Evolutionary conservation across 1,284 basidiomycete genomes (phyloP).

Genomic region (Laetiporus sulphureus): DNA sequence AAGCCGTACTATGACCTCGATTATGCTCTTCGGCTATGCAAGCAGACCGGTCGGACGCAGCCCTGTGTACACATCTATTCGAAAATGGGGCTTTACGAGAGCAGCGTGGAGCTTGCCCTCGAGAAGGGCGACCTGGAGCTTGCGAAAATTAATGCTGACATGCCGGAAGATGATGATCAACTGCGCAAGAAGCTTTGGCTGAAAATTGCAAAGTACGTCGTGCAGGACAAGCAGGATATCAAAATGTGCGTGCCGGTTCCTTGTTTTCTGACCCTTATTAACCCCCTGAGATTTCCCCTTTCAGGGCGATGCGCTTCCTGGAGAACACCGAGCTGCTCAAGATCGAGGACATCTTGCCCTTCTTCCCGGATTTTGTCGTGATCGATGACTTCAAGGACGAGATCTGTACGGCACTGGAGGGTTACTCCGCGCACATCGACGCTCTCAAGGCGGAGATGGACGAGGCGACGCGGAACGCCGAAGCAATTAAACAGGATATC

Average conservation of each 20-base stretch:
- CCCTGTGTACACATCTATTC: conserved; percentile 97
- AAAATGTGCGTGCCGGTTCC: conserved; percentile 67
- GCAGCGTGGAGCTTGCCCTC: conserved; percentile 92
- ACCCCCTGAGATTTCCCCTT: not conserved
- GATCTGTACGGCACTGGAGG: conserved; percentile 93
- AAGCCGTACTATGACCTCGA: conserved; percentile 96
- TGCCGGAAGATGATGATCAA: conserved; percentile 84
- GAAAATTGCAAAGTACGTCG: conserved; percentile 95
- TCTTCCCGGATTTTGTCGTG: conserved; percentile 99
- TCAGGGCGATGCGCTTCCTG: conserved; percentile 92
- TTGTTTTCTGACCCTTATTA: not conserved
- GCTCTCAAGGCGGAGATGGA: conserved; percentile 93
- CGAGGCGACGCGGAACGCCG: conserved; percentile 87
- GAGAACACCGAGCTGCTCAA: conserved; percentile 93
- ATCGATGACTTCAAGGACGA: conserved; percentile 99
- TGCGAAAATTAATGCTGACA: conserved; percentile 90
- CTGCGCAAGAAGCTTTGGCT: conserved; percentile 95
- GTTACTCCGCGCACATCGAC: conserved; percentile 91
- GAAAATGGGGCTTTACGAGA: conserved; percentile 96
- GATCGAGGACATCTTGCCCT: conserved; percentile 97
- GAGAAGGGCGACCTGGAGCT: conserved; percentile 90
- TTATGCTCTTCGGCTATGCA: conserved; percentile 91
- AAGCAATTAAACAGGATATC: conserved; percentile 92
- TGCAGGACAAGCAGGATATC: conserved; percentile 96
- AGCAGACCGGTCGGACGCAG: conserved; percentile 74